Evolutionary conservation across 257 asterid species (phyloP), one percentile per base, ranked within the genome.

Genomic region (Nicotiana benthamiana): DNA sequence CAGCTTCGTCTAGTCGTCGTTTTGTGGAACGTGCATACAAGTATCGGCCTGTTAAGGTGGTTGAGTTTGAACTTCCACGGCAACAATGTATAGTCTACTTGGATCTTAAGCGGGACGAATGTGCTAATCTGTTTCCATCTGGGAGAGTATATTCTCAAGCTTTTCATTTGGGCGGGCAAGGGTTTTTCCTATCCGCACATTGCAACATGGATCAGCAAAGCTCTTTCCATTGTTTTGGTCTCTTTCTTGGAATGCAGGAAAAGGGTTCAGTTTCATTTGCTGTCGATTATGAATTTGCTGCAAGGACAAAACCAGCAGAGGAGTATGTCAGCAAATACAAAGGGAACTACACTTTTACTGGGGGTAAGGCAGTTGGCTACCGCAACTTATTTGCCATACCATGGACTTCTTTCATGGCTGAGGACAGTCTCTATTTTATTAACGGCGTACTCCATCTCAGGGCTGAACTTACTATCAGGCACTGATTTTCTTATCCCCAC

Each of bases 101-200:
- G 60, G 86, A 83, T 80, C 80, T 83, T 60, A 83, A 83, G 40
- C 80, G 80, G 63, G 81, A 72, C 0, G 86, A 83, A 65, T 83
- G 86, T 79, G 80, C 79, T 63, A 83, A 64, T 79, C 56, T 83
- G 65, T 79, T 79, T 34, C 86, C 86, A 60, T 79, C 86, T 0
- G 86, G 86, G 78, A 72, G 83, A 62, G 81, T 83, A 30, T 83
- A 83, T 64, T 83, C 86, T 17, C 86, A 83, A 51, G 83, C 86
- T 43, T 83, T 83, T 53, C 86, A 83, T 68, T 77, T 83, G 83
- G 86, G 86, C 0, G 86, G 86, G n/a, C 86, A 83, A 79, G 83
- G 86, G 30, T 83, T 83, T 61, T 83, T 83, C 81, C 16, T 83
- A 20, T 83, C 83, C 3, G 85, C 85, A 43, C 85, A 83, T 79